phyloP scores from a whole-genome alignment of 1,139 yeast genomes.

The Schwanniomyces etchellsii region DNA sequence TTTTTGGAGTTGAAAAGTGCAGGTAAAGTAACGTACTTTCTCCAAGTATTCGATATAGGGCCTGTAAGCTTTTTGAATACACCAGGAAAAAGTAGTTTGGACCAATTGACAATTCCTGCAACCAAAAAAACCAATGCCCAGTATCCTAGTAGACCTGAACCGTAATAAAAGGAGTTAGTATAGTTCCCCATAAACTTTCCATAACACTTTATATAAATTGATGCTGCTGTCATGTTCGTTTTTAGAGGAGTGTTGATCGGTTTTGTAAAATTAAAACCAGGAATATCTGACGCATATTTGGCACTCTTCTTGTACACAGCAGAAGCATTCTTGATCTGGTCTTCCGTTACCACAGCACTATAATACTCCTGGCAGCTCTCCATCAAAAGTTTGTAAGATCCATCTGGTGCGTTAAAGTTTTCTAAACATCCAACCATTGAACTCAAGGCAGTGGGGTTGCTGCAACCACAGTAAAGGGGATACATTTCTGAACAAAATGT shows the following conservation, averaged over 20 bases:
- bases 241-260: slow-evolving; percentile 19
- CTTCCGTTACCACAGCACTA: slow-evolving; percentile 10
- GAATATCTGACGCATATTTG: slow-evolving; percentile 13
- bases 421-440: slow-evolving; percentile 13
- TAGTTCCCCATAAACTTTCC: slow-evolving; percentile 28
- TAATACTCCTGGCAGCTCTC: slow-evolving; percentile 9
- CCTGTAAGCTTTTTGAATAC: slow-evolving; percentile 17
- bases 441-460: slow-evolving; percentile 9
- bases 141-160: slow-evolving; percentile 42
- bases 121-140: slow-evolving; percentile 42
- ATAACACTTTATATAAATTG: slow-evolving; percentile 16
- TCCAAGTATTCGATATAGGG: slow-evolving; percentile 17
- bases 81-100: slow-evolving; percentile 21
- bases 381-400: slow-evolving; percentile 4
- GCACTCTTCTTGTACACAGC: slow-evolving; percentile 14
- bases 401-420: slow-evolving; percentile 2
- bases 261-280: slow-evolving; percentile 15
- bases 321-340: slow-evolving; percentile 14
- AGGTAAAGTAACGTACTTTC: slow-evolving; percentile 27
- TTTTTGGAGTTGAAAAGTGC: slow-evolving; percentile 22
- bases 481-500: slow-evolving; percentile 10
- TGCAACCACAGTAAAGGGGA: slow-evolving; percentile 9
- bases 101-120: slow-evolving; percentile 40
- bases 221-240: slow-evolving; percentile 10
- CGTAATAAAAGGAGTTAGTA: slow-evolving; percentile 39